Conservation (phyloP, 2,329 filamentous ascomycete genomes). For the Colletotrichum graminicola region DNA sequence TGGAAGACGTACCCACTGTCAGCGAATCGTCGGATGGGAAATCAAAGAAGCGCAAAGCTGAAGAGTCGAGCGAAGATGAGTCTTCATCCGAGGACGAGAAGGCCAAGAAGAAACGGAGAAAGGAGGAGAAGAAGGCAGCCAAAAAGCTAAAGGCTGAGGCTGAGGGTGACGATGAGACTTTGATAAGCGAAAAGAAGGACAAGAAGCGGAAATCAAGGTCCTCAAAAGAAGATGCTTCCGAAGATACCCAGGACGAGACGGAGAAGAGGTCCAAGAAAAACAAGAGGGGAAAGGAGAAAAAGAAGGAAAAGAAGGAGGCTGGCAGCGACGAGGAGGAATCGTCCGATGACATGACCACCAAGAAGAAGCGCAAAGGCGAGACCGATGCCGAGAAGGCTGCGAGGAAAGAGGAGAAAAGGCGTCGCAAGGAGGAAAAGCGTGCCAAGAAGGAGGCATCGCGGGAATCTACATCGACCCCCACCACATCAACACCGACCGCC, state of each 20-base stretch:
- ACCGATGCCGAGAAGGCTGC: constrained; percentile 55
- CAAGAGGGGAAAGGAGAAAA: constrained; percentile 50
- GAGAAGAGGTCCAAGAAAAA: constrained; percentile 46
- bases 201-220: constrained; percentile 56
- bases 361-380: constrained; percentile 48
- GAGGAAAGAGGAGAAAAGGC: constrained; percentile 64
- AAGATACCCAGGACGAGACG: constrained; percentile 45
- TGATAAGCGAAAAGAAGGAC: constrained; percentile 52
- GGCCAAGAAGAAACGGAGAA: constrained; percentile 54
- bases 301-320: constrained; percentile 53
- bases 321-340: constrained; percentile 48
- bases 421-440: constrained; percentile 56
- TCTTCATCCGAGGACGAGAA: constrained; percentile 49
- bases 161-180: constrained; percentile 39
- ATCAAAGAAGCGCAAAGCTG: constrained; percentile 63
- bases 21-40: constrained; percentile 56
- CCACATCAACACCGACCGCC: constrained; percentile 55
- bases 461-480: constrained; percentile 46
- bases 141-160: constrained; percentile 46
- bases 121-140: constrained; percentile 53
- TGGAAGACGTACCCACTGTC: constrained; percentile 44
- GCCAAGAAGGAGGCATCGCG: constrained; percentile 53
- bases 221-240: constrained; percentile 47
- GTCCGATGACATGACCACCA: constrained; percentile 46
- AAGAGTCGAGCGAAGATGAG: constrained; percentile 50